Evolutionary conservation across 495 filamentous ascomycete genomes (phyloP), one percentile per base, ranked within the genome.

Genomic region (Aspergillus mulundensis): DNA sequence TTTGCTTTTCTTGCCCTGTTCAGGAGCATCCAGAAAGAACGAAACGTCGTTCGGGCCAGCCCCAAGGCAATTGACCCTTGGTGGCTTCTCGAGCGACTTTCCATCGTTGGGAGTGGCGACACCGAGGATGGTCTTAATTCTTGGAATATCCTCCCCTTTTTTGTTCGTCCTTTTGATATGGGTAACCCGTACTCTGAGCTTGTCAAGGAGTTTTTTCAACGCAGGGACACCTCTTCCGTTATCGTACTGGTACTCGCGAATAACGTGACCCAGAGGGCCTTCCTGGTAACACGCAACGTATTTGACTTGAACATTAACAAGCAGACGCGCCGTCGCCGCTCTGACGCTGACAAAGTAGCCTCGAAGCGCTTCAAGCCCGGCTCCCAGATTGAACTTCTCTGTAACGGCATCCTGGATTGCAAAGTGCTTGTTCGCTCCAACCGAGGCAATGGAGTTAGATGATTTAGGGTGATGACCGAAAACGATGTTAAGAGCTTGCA

Each of bases 331-430:
- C 3, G 87, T 88, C 8, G 83, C 84, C 0, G 79, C 73, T 20
- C 87, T 84, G 15, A 85, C 80, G 67, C 85, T 88, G 50, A 84
- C 75, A 56, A 87, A 87, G 60, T 80, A 89, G 0, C 87, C 87
- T 47, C 87, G 80, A 0, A 86, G 66, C 3, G 80, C 77, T 1
- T 78, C 65, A 0, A 83, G 66, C 7, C 77, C 78, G 11, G 64
- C 65, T 8, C 64, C 66, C 0, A 79, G 66, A 30, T 64, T 58
- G 24, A 56, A 66, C 7, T 54, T 66, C 39, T 79, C 76, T 2
- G 61, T 54, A 0, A 58, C 42, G 5, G 32, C 57, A 14, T 52
- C 44, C 7, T 58, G 44, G 11, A 76, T 59, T 32, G 68, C 66
- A 53, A 64, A 77, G 32, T 76, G 75, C 47, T 66, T 77, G 57